phyloP scores from a whole-genome alignment of 352 stramenopile species.

The Globisporangium nagaii region DNA sequence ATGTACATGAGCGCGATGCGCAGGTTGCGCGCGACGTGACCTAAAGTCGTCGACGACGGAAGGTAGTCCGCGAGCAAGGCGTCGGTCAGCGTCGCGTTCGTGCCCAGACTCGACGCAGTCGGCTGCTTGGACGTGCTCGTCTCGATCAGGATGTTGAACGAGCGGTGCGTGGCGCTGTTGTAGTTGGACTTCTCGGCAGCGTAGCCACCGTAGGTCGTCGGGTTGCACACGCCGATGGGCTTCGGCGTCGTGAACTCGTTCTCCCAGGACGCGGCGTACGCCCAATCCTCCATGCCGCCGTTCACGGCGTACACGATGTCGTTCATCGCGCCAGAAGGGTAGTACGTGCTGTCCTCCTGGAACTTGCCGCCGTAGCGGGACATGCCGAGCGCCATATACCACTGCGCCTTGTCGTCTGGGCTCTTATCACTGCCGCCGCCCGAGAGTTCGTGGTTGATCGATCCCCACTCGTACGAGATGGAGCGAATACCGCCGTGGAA shows the following conservation, averaged over 20 bases:
- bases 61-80: constrained; percentile 40
- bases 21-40: constrained; percentile 92
- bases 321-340: constrained; percentile 86
- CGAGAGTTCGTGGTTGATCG: constrained; percentile 67
- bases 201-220: constrained; percentile 86
- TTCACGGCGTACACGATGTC: constrained; percentile 93
- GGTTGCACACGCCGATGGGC: constrained; percentile 70
- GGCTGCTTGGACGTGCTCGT: constrained; percentile 88
- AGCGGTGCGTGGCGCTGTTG: constrained; percentile 85
- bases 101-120: constrained; percentile 56
- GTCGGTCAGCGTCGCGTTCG: constrained; percentile 37
- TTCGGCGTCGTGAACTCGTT: constrained; percentile 37
- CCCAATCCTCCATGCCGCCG: constrained; percentile 96
- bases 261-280: constrained; percentile 86
- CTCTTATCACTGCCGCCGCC: constrained; percentile 36
- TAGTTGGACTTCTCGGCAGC: constrained; percentile 79
- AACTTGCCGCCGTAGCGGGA: constrained; percentile 68
- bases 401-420: constrained; percentile 50
- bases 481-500: constrained; percentile 95
- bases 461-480: constrained; percentile 96
- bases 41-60: constrained; percentile 45
- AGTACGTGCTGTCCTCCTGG: constrained; percentile 46
- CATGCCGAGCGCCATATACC: constrained; percentile 47
- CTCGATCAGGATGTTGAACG: constrained; percentile 95
- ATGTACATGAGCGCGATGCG: constrained; percentile 88